Base-by-base conservation (phyloP, 2,329 filamentous ascomycete genomes). In the Cercospora nicotianae region DNA sequence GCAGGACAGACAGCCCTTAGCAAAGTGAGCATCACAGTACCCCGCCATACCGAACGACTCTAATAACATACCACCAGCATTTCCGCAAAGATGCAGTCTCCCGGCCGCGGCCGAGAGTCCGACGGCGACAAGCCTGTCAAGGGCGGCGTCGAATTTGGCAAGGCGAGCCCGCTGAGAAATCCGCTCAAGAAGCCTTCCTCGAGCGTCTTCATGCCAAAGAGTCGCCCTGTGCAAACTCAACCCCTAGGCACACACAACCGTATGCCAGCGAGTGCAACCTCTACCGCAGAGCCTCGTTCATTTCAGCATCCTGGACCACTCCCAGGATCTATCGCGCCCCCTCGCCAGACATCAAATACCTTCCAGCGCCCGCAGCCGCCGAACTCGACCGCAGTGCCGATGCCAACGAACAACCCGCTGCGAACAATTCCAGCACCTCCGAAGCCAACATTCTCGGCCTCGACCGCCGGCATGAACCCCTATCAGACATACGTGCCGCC, bases 161-260 rank as follows among this genome's bases (percentile, higher is more conserved):
- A 85, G 72, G 81, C 87, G 1, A 88, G 86, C 69, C 85, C 86
- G 16, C 77, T 89, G 66, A 80, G 85, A 71, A 81, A 83, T 75
- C 79, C 84, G 69, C 70, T 73, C 12, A 74, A 72, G 67, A 74
- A 74, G 67, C 62, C 69, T 18, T 64, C 72, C 26, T 67, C 74
- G n/a, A 69, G 65, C 66, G 65, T 76, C 16, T 77, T 76, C 69
- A 68, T 75, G 8, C 74, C 74, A 33, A 74, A 71, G 64, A 65
- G 66, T 23, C 67, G 69, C n/a, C 61, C 69, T 13, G 63, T 57
- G 3, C 48, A 45, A 63, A 69, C 23, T 55, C 71, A 31, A 66
- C 68, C 60, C 28, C 10, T 63, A 13, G 55, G 61, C 28, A 63
- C 64, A 58, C 58, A 67, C 31, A 48, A 68, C 42, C 36, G 66